Conservation (phyloP, 2,329 filamentous ascomycete genomes). For the Aphanocladium album region DNA sequence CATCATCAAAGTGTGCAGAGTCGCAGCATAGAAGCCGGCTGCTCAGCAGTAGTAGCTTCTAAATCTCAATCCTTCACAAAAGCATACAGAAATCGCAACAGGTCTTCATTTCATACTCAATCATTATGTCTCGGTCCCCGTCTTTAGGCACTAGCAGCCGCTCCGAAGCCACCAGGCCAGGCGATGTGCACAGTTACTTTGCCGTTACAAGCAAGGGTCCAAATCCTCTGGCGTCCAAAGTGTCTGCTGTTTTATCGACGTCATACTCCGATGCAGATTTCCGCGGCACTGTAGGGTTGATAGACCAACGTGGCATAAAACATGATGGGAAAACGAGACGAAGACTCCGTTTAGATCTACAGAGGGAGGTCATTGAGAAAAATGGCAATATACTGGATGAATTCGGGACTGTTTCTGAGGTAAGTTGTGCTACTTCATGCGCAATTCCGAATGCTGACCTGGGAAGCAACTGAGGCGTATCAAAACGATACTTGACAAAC, state of each 20-base stretch:
- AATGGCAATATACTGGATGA: constrained; percentile 86
- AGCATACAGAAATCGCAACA: not conserved
- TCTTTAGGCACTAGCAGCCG: not conserved
- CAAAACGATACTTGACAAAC: constrained; percentile 66
- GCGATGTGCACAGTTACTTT: constrained; percentile 5
- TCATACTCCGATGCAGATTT: constrained; percentile 93
- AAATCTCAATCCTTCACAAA: not conserved
- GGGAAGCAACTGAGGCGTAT: constrained; percentile 79
- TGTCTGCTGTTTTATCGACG: constrained; percentile 80
- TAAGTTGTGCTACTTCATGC: constrained; percentile 33
- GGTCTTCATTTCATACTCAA: not conserved
- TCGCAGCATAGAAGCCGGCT: not conserved
- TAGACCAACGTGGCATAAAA: constrained; percentile 65
- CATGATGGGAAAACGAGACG: constrained; percentile 77
- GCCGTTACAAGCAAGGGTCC: constrained; percentile 29
- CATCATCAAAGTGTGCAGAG: not conserved
- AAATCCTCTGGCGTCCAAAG: constrained; percentile 72
- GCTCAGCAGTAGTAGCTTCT: not conserved
- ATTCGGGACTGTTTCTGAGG: constrained; percentile 85
- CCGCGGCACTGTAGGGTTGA: constrained; percentile 70
- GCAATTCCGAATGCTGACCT: constrained; percentile 22
- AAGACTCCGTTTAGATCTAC: constrained; percentile 73
- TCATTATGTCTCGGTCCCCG: not conserved
- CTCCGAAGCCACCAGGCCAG: not conserved
- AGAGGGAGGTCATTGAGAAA: constrained; percentile 87